These are phyloP conservation scores for Apodospora peruviana DNA, from an alignment of 495 filamentous ascomycete genomes.

Conservation along the genomic window DNA sequence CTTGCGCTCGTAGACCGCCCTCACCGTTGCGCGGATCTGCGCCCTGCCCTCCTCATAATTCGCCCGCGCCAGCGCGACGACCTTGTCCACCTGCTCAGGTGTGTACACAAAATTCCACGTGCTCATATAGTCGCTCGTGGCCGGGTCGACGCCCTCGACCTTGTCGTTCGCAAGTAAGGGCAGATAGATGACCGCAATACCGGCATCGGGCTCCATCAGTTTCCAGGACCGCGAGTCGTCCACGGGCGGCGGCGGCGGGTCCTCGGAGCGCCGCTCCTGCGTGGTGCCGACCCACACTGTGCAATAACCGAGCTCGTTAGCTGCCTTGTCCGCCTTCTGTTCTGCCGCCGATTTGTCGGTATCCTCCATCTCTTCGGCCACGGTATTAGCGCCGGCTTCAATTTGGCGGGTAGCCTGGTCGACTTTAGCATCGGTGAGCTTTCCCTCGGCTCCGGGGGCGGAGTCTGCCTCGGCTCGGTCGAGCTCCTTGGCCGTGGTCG, in stretches of 20 bases:
- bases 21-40: constrained; percentile 68
- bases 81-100: constrained; percentile 74
- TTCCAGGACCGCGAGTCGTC: constrained; percentile 61
- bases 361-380: constrained; percentile 1
- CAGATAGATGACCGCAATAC: constrained; percentile 86
- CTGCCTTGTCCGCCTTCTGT: constrained; percentile 33
- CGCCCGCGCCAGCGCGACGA: constrained; percentile 73
- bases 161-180: constrained; percentile 79
- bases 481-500: constrained; percentile 56
- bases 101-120: constrained; percentile 98
- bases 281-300: constrained; percentile 91
- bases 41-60: constrained; percentile 81
- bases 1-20: constrained; percentile 91
- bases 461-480: constrained; percentile 61
- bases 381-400: constrained; percentile 4
- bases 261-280: constrained; percentile 54
- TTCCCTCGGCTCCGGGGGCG: constrained; percentile 52
- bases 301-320: constrained; percentile 73
- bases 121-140: constrained; percentile 73
- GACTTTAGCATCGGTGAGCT: constrained; percentile 57
- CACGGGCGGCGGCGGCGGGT: constrained; percentile 54
- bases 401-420: constrained; percentile 34
- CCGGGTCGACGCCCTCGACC: constrained; percentile 70
- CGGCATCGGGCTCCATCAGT: constrained; percentile 70
- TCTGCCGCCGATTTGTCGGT: constrained; percentile 20